These are phyloP conservation scores for Cryomyces minteri DNA, from an alignment of 495 filamentous ascomycete genomes.

Conservation along the genomic window DNA sequence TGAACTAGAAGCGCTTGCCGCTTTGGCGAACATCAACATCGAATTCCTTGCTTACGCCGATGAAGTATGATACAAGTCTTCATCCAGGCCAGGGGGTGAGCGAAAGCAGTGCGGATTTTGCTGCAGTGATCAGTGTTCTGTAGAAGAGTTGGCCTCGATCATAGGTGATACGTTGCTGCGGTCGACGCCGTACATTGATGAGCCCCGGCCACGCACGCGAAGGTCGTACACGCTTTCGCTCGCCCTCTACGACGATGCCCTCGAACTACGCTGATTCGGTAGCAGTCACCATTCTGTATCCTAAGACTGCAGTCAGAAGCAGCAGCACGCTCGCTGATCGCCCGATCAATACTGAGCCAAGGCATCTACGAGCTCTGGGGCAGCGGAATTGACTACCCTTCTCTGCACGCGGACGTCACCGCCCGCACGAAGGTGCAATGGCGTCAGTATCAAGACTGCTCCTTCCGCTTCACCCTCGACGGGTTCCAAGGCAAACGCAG, in stretches of 20 bases:
- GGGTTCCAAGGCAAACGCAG: constrained; percentile 52
- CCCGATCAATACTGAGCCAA: constrained; percentile 61
- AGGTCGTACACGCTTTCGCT: too few species aligned
- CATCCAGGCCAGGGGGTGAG: background rate
- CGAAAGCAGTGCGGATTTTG: too few species aligned
- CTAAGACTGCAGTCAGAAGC: constrained; percentile 45
- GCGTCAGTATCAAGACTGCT: constrained; percentile 35
- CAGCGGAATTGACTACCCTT: constrained; percentile 41
- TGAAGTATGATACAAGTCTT: constrained; percentile 30
- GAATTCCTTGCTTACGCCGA: constrained; percentile 53
- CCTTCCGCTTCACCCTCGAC: constrained; percentile 75
- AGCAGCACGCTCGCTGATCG: constrained; percentile 45
- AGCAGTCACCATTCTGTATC: constrained; percentile 74
- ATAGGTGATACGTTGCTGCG: too few species aligned
- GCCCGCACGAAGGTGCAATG: constrained; percentile 40
- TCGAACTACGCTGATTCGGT: background rate
- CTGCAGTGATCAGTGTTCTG: too few species aligned
- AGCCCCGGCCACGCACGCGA: too few species aligned
- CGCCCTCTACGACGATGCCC: too few species aligned
- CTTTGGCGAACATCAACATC: constrained; percentile 44
- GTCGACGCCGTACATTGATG: too few species aligned
- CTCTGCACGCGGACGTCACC: constrained; percentile 47
- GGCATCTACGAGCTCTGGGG: constrained; percentile 85
- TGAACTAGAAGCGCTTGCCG: constrained; percentile 71
- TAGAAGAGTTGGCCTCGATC: too few species aligned